Percentiles rank a stretch among this genome's conserved stretches.
phyloP scores from a whole-genome alignment of 805 yeast genomes.

The Candida arabinofermentans region DNA sequence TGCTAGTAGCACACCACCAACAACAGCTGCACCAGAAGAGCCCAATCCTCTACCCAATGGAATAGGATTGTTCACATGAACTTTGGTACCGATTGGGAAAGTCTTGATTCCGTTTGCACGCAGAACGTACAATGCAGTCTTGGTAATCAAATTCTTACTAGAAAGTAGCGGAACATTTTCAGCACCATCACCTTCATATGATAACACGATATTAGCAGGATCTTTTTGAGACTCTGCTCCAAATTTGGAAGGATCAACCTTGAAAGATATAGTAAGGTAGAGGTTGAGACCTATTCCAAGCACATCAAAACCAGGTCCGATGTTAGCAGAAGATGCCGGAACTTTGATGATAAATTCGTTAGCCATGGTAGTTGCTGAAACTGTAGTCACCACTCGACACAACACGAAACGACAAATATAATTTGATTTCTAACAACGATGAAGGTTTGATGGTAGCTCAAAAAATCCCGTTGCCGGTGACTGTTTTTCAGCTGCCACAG shows the following conservation, averaged over 20 bases:
- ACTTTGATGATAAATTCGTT: slow-evolving; percentile 63
- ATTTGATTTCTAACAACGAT: not conserved
- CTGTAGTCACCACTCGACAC: not conserved
- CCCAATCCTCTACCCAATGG: slow-evolving; percentile 97
- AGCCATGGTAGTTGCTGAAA: slow-evolving; percentile 28
- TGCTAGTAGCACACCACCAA: slow-evolving; percentile 91
- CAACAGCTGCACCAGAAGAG: slow-evolving; percentile 97
- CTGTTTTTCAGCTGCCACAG: no score
- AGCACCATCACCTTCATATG: slow-evolving; percentile 76
- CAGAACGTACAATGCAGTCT: slow-evolving; percentile 87
- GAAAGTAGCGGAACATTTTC: slow-evolving; percentile 73
- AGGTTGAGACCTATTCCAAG: slow-evolving; percentile 85
- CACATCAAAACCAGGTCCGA: slow-evolving; percentile 98
- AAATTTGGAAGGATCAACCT: slow-evolving; percentile 45
- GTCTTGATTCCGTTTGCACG: slow-evolving; percentile 72
- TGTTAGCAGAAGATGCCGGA: slow-evolving; percentile 97
- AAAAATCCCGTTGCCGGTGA: no score
- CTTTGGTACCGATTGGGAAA: slow-evolving; percentile 81
- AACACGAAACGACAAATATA: not conserved
- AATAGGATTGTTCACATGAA: slow-evolving; percentile 83
- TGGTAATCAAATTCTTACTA: slow-evolving; percentile 80
- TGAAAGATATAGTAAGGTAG: slow-evolving; percentile 66
- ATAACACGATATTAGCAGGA: slow-evolving; percentile 63
- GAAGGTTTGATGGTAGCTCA: no score
- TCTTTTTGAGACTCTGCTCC: slow-evolving; percentile 47